Evolutionary conservation across 2,329 filamentous ascomycete species (phyloP).

Genomic region (Pseudogymnoascus sp.): DNA sequence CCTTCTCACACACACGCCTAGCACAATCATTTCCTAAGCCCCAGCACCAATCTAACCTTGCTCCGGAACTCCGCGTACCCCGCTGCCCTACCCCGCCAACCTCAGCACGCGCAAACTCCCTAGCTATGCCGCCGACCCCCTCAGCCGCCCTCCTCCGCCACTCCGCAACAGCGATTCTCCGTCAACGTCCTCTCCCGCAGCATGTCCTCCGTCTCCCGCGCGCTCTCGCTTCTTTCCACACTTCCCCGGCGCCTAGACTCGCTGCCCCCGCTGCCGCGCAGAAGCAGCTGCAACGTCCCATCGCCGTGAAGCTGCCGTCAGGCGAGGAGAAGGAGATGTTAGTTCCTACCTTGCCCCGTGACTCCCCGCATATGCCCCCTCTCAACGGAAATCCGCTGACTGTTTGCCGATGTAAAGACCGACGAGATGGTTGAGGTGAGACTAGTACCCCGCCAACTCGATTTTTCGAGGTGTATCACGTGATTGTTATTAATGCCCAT

Average conservation of each 20-base stretch:
- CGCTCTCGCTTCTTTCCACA: background rate
- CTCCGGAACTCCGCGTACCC: background rate
- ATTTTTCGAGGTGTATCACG: background rate
- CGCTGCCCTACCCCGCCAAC: background rate
- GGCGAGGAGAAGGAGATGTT: background rate
- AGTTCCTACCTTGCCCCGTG: background rate
- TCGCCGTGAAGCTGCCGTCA: background rate
- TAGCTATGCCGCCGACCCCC: background rate
- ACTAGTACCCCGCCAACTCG: background rate
- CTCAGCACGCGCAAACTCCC: no score
- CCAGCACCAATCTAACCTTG: background rate
- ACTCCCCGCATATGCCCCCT: background rate
- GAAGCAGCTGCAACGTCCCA: background rate
- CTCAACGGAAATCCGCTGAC: background rate
- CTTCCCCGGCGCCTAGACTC: background rate
- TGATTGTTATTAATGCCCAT: background rate
- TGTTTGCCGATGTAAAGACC: background rate
- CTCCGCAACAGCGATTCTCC: background rate
- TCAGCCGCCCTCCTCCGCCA: background rate
- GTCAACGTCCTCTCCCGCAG: background rate
- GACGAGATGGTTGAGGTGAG: conserved; percentile 5
- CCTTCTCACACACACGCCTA: background rate
- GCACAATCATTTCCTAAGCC: background rate
- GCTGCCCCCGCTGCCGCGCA: background rate
- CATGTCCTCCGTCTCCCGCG: background rate